Evolutionary conservation across 495 filamentous ascomycete genomes (phyloP).

Genomic region (Patellaria atrata): DNA sequence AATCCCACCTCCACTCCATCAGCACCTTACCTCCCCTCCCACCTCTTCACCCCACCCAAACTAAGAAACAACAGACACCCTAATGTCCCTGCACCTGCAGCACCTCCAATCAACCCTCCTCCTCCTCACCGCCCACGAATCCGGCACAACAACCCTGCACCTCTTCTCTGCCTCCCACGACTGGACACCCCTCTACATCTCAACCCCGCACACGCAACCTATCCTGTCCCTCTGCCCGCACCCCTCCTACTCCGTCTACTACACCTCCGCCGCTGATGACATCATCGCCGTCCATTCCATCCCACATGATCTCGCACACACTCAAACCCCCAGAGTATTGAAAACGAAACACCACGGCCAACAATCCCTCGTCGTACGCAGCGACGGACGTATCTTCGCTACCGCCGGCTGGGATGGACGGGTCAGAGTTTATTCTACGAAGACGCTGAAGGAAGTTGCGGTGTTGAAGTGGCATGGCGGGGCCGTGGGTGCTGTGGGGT

Average conservation of each 20-base stretch:
- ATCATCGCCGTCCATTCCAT: conserved; percentile 42
- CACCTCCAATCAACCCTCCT: conserved; percentile 27
- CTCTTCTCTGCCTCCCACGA: conserved; percentile 32
- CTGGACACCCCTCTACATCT: conserved; percentile 29
- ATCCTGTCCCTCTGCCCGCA: conserved; percentile 62
- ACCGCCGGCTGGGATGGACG: conserved; percentile 88
- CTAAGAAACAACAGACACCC: conserved; percentile 55
- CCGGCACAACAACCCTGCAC: conserved; percentile 49
- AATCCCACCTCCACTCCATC: too few species aligned
- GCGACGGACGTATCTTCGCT: conserved; percentile 69
- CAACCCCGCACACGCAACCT: conserved; percentile 62
- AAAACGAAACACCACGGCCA: conserved; percentile 85
- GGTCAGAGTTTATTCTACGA: conserved; percentile 64
- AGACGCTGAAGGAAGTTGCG: conserved; percentile 74
- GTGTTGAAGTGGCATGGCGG: conserved; percentile 93
- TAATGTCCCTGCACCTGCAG: conserved; percentile 67
- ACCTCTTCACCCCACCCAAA: too few species aligned
- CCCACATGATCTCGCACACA: too few species aligned
- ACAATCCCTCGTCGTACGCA: conserved; percentile 62
- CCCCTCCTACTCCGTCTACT: conserved; percentile 43
- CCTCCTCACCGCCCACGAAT: conserved; percentile 68
- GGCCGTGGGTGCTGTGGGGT: conserved; percentile 75
- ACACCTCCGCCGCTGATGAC: conserved; percentile 76
- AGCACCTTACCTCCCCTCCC: too few species aligned
- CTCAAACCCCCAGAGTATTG: conserved; percentile 43